Percentiles rank a stretch among this genome's conserved stretches.
phyloP scores from a whole-genome alignment of 306 rosid species.

The Vigna radiata region DNA sequence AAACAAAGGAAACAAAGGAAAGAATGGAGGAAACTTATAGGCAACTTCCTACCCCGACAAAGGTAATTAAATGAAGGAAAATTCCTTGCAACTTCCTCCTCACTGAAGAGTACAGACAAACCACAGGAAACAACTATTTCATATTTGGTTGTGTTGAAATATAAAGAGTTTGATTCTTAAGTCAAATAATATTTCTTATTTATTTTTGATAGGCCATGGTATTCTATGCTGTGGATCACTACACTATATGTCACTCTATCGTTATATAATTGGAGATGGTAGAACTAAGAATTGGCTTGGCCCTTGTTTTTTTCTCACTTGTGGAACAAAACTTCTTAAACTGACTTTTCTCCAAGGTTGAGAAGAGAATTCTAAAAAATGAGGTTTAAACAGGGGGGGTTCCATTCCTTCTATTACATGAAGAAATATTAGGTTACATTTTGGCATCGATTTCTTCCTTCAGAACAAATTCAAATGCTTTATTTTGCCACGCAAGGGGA shows the following conservation, averaged over 20 bases:
- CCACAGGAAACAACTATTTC: neutral
- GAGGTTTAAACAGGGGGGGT: neutral
- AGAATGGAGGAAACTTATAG: too few species aligned
- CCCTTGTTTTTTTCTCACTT: too few species aligned
- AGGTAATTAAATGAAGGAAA: neutral
- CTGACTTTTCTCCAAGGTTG: too few species aligned
- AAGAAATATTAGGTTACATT: constrained; percentile 6
- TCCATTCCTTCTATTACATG: constrained; percentile 2
- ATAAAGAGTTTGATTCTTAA: too few species aligned
- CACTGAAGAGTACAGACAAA: neutral
- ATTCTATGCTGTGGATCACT: too few species aligned
- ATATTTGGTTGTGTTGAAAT: neutral
- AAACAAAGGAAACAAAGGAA: too few species aligned
- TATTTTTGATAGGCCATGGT: too few species aligned
- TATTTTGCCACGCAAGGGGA: constrained; percentile 42
- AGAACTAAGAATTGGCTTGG: too few species aligned
- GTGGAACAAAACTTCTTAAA: too few species aligned
- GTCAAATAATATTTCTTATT: too few species aligned
- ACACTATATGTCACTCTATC: too few species aligned
- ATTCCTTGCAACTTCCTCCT: neutral
- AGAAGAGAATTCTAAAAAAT: neutral
- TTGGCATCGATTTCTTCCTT: constrained; percentile 39
- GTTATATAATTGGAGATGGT: too few species aligned
- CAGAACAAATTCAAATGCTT: constrained; percentile 43
- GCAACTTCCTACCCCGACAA: neutral